These are phyloP conservation scores for Hamamelis virginiana DNA, from an alignment of 164 flowering plant genomes.

Conservation along the genomic window DNA sequence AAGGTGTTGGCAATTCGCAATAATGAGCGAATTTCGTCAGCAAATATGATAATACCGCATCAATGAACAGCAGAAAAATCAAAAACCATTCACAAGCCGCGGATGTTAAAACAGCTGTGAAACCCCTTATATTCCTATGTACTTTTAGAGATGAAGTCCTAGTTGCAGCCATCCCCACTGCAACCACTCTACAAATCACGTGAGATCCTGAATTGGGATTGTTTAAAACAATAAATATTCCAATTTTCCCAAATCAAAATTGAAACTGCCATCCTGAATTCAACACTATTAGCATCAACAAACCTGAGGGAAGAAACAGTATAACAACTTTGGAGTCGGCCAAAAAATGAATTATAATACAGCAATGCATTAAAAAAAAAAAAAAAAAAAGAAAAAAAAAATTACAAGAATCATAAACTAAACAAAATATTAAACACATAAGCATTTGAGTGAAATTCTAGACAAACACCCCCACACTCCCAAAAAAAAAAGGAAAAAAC, in stretches of 20 bases:
- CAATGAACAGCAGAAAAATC: conserved; percentile 42
- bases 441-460: background rate
- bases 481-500: too few relatives aligned
- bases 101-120: conserved; percentile 44
- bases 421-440: background rate
- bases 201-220: conserved; percentile 1
- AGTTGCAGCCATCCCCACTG: conserved; percentile 31
- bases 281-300: background rate
- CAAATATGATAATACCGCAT: conserved; percentile 46
- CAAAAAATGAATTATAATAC: background rate
- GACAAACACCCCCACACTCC: too few relatives aligned
- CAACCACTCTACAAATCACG: background rate
- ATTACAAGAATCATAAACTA: background rate
- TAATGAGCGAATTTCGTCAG: conserved; percentile 46
- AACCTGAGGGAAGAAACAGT: conserved; percentile 1
- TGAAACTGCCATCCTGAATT: conserved; percentile 11
- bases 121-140: conserved; percentile 17
- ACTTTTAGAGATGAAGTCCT: conserved; percentile 16
- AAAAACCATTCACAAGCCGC: conserved; percentile 74
- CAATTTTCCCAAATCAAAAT: conserved; percentile 8
- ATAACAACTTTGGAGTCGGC: background rate
- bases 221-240: conserved; percentile 3
- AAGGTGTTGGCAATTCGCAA: conserved; percentile 48
- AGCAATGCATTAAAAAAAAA: background rate
- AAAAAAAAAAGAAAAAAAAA: too few relatives aligned